phyloP scores from a whole-genome alignment of 1,139 yeast species.

The Blastobotrys buckinghamii region DNA sequence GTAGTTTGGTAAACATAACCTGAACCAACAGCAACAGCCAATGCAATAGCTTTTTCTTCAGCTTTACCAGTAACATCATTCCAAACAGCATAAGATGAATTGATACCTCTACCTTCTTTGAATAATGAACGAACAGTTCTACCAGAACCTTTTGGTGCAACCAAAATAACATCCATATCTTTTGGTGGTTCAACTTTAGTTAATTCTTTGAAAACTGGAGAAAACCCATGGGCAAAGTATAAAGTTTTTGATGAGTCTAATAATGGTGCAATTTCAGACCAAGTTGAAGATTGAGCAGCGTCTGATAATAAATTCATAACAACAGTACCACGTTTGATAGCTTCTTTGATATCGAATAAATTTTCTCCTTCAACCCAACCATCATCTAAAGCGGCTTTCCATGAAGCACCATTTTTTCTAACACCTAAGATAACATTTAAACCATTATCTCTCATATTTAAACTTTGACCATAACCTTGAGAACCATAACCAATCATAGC shows the following conservation, averaged over 20 bases:
- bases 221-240: conserved; percentile 99
- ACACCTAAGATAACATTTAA: conserved; percentile 96
- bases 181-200: conserved; percentile 94
- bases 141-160: conserved; percentile 99
- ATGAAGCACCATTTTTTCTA: conserved; percentile 96
- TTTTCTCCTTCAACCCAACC: conserved; percentile 99
- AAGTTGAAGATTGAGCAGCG: conserved; percentile 99
- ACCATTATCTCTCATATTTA: conserved; percentile 98
- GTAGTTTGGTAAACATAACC: conserved; percentile 99
- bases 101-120: conserved; percentile 99
- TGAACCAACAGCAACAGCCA: conserved; percentile 98
- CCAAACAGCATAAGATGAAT: conserved; percentile 99
- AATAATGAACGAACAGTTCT: conserved; percentile 98
- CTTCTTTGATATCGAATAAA: conserved; percentile 91
- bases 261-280: conserved; percentile 81
- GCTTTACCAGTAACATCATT: conserved; percentile 99
- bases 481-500: conserved; percentile 99
- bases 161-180: conserved; percentile 93
- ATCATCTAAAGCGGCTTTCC: conserved; percentile 99
- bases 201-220: conserved; percentile 97
- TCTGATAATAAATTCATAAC: conserved; percentile 97
- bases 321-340: conserved; percentile 84
- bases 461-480: conserved; percentile 99
- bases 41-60: conserved; percentile 97
- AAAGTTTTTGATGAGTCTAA: conserved; percentile 95